These are phyloP conservation scores for Diplodia mutila DNA, from an alignment of 2,329 filamentous ascomycete species.

Conservation along the genomic window DNA sequence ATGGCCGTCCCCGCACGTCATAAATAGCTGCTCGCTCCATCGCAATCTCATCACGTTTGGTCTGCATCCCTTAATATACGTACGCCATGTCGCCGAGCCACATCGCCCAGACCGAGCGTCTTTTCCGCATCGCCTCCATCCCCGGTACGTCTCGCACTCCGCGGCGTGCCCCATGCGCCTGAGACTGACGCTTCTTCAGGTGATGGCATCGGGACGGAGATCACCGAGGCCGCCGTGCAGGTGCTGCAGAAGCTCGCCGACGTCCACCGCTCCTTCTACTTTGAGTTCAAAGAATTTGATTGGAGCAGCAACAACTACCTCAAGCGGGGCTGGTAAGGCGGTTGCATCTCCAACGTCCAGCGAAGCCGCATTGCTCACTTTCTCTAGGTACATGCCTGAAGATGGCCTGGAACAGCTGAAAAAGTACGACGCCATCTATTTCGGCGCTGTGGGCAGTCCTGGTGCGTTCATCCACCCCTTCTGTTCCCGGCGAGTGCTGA, in stretches of 20 bases:
- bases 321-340: conserved; percentile 48
- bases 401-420: conserved; percentile 56
- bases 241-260: conserved; percentile 52
- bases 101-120: conserved; percentile 17
- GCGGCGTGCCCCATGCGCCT: neutral
- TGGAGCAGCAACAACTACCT: conserved; percentile 55
- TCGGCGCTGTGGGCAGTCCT: conserved; percentile 63
- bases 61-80: conserved; percentile 9
- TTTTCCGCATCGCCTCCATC: conserved; percentile 62
- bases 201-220: conserved; percentile 67
- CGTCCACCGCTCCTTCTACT: conserved; percentile 49
- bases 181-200: conserved; percentile 31
- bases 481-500: neutral
- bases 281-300: conserved; percentile 58
- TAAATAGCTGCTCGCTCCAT: neutral
- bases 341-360: no score
- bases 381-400: conserved; percentile 51
- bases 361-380: no score
- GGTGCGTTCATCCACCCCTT: conserved; percentile 36
- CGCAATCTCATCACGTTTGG: conserved; percentile 11
- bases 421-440: conserved; percentile 60
- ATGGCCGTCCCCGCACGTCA: conserved; percentile 4
- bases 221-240: conserved; percentile 60
- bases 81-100: conserved; percentile 21
- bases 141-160: conserved; percentile 43